Conservation (phyloP, 345 rosid genomes). For the Microcos paniculata region DNA sequence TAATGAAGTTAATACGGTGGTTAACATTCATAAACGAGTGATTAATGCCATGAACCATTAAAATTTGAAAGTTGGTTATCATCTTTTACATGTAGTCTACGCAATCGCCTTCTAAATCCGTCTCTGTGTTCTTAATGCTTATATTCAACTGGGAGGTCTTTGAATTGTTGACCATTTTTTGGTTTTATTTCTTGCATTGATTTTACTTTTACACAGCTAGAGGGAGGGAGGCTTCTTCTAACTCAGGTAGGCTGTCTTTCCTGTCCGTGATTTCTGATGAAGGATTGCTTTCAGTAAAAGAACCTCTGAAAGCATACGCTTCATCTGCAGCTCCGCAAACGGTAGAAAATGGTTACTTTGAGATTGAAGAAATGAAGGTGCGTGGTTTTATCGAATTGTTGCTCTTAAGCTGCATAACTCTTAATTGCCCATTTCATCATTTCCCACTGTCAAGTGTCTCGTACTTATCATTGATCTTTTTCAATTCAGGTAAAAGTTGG, state of each 20-base stretch:
- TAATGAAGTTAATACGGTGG: not conserved
- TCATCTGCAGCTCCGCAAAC: constrained; percentile 37
- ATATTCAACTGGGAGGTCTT: not conserved
- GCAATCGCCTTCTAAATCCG: not conserved
- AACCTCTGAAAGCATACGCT: constrained; percentile 32
- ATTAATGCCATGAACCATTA: not conserved
- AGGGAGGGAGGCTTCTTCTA: constrained; percentile 42
- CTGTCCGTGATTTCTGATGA: constrained; percentile 45
- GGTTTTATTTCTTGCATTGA: not conserved
- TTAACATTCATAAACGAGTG: not conserved
- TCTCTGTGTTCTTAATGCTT: not conserved
- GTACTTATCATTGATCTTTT: constrained; percentile 15
- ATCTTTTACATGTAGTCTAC: not conserved
- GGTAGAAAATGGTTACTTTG: constrained; percentile 32
- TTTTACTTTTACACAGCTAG: constrained; percentile 37
- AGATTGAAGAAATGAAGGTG: constrained; percentile 44
- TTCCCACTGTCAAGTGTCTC: not conserved
- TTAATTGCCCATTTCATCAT: not conserved
- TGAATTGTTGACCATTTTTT: not conserved
- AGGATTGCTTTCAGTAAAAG: constrained; percentile 25
- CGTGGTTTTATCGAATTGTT: not conserved
- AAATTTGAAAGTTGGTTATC: not conserved
- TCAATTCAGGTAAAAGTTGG: constrained; percentile 34
- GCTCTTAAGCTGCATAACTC: not conserved
- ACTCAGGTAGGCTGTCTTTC: constrained; percentile 40